These are phyloP conservation scores for Meyerozyma athensensis DNA, from an alignment of 1,139 yeast genomes.

Conservation along the genomic window DNA sequence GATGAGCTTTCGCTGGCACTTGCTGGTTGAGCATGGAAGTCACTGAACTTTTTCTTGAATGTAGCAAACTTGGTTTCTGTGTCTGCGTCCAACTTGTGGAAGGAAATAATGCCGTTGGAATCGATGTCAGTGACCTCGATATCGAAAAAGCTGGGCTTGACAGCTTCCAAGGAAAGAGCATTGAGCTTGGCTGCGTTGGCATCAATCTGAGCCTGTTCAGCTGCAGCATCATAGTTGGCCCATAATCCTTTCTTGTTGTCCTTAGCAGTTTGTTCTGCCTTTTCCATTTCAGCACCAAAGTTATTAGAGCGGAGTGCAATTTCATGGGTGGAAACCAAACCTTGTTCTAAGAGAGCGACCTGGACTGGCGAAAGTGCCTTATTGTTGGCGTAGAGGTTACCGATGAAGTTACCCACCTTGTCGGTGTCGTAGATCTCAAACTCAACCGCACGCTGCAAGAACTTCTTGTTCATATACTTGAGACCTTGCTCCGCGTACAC, in stretches of 20 bases:
- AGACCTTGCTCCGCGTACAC: slow-evolving; percentile 49
- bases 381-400: slow-evolving; percentile 56
- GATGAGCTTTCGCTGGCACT: slow-evolving; percentile 33
- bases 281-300: slow-evolving; percentile 46
- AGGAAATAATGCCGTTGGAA: slow-evolving; percentile 44
- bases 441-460: slow-evolving; percentile 69
- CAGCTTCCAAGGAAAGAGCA: slow-evolving; percentile 21
- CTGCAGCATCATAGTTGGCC: slow-evolving; percentile 49
- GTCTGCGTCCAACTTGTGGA: slow-evolving; percentile 42
- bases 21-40: slow-evolving; percentile 27
- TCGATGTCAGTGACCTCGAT: slow-evolving; percentile 56
- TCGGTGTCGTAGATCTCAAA: slow-evolving; percentile 68
- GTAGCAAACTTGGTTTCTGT: slow-evolving; percentile 30
- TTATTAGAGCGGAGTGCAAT: slow-evolving; percentile 59
- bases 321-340: slow-evolving; percentile 63
- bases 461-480: slow-evolving; percentile 48
- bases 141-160: slow-evolving; percentile 53
- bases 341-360: slow-evolving; percentile 55
- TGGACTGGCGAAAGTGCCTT: slow-evolving; percentile 52
- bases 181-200: slow-evolving; percentile 19
- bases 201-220: slow-evolving; percentile 21
- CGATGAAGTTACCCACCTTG: slow-evolving; percentile 78
- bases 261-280: slow-evolving; percentile 64
- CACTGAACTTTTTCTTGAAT: slow-evolving; percentile 46
- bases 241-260: slow-evolving; percentile 57